Evolutionary conservation across 306 rosid species (phyloP).

Genomic region (Mimosa pudica): DNA sequence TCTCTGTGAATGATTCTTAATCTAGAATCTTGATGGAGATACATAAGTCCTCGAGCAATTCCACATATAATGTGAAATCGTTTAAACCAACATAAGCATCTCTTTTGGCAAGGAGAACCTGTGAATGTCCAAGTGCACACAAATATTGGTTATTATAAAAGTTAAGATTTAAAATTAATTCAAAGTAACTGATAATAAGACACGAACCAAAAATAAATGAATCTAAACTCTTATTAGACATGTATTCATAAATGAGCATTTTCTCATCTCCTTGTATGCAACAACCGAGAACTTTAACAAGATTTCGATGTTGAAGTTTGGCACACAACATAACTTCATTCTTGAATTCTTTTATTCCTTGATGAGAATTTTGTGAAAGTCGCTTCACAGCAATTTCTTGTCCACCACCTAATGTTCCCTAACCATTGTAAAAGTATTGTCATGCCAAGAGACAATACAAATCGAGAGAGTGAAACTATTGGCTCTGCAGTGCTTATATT

Average conservation of each 20-base stretch:
- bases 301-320: constrained; percentile 35
- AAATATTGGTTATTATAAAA: not conserved
- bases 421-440: not conserved
- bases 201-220: not conserved
- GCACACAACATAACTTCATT: constrained; percentile 27
- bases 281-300: constrained; percentile 36
- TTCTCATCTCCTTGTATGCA: constrained; percentile 25
- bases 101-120: not conserved
- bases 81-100: not conserved
- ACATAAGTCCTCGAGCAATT: not conserved
- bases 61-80: not conserved
- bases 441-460: not conserved
- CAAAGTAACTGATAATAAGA: not conserved
- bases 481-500: too few species aligned
- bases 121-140: not conserved
- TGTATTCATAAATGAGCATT: not conserved
- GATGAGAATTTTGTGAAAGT: constrained; percentile 3
- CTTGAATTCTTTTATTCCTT: constrained; percentile 32
- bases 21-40: not conserved
- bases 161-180: not conserved
- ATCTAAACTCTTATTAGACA: not conserved
- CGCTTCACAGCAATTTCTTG: constrained; percentile 31
- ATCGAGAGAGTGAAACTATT: not conserved
- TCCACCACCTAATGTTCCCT: constrained; percentile 7
- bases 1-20: not conserved